Percentiles rank a stretch among this genome's conserved stretches.
Evolutionary conservation across 2,329 filamentous ascomycete species (phyloP).

Genomic region (Ophiocordyceps polyrhachis-furcata): DNA sequence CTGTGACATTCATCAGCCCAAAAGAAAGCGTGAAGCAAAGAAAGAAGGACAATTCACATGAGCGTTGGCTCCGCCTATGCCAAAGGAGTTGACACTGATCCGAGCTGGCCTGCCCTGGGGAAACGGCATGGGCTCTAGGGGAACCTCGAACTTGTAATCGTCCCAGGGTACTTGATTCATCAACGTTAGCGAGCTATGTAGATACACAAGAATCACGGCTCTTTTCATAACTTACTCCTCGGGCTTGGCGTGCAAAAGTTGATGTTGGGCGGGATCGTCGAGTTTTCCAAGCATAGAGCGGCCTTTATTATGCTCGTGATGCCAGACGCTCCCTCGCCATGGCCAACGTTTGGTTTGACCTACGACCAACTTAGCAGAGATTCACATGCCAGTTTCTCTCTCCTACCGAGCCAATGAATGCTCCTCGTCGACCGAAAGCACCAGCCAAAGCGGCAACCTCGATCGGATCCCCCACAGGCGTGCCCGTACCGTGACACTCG

Average conservation of each 20-base stretch:
- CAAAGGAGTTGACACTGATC: conserved; percentile 20
- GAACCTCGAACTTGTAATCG: conserved; percentile 8
- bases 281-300: conserved; percentile 9
- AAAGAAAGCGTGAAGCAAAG: background rate
- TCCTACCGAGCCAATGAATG: conserved; percentile 4
- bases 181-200: background rate
- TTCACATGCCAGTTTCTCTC: background rate
- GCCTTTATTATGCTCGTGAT: conserved; percentile 11
- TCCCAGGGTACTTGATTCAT: conserved; percentile 4
- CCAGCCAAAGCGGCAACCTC: conserved; percentile 16
- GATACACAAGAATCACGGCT: background rate
- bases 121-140: conserved; percentile 16
- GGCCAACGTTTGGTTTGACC: conserved; percentile 13
- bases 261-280: conserved; percentile 8
- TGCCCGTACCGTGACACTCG: conserved; percentile 15
- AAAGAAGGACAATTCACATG: background rate
- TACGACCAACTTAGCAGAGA: background rate
- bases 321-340: conserved; percentile 10
- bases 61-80: background rate
- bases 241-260: conserved; percentile 7
- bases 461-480: conserved; percentile 18
- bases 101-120: conserved; percentile 17
- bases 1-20: background rate
- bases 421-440: conserved; percentile 8
- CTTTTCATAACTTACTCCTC: background rate